Conservation (phyloP, 306 rosid genomes). For the Heteromeles arbutifolia region DNA sequence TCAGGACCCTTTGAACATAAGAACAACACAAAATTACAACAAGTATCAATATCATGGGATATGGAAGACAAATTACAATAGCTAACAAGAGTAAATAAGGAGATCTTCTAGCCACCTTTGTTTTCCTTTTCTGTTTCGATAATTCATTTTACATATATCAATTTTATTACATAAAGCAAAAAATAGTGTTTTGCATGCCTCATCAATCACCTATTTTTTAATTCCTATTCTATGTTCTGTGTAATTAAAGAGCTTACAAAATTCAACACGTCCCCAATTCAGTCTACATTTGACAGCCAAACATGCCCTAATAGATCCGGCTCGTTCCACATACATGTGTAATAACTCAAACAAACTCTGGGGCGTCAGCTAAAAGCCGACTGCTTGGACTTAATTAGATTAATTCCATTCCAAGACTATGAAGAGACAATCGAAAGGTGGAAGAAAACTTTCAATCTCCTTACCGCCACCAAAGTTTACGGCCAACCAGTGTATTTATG, state of each 20-base stretch:
- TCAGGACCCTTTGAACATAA: conserved; percentile 61
- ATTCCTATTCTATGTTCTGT: not conserved
- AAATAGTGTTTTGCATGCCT: not conserved
- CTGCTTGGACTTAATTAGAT: not conserved
- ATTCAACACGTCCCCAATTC: not conserved
- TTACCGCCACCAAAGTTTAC: not conserved
- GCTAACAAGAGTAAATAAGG: not conserved
- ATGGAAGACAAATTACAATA: not conserved
- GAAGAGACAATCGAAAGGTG: not conserved
- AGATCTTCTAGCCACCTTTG: not conserved
- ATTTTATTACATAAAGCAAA: not conserved
- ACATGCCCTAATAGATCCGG: not conserved
- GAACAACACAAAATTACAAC: conserved; percentile 6
- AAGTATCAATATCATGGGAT: not conserved
- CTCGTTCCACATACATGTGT: not conserved
- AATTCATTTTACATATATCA: not conserved
- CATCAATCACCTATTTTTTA: not conserved
- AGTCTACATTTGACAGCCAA: not conserved
- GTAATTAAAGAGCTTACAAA: not conserved
- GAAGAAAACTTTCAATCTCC: not conserved
- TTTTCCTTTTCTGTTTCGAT: not conserved
- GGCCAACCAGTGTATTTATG: not conserved
- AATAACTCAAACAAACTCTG: not conserved
- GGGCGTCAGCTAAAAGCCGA: not conserved
- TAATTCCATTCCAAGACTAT: not conserved